Conservation (phyloP, 164 flowering plant species). For the Vitis cinerea region DNA sequence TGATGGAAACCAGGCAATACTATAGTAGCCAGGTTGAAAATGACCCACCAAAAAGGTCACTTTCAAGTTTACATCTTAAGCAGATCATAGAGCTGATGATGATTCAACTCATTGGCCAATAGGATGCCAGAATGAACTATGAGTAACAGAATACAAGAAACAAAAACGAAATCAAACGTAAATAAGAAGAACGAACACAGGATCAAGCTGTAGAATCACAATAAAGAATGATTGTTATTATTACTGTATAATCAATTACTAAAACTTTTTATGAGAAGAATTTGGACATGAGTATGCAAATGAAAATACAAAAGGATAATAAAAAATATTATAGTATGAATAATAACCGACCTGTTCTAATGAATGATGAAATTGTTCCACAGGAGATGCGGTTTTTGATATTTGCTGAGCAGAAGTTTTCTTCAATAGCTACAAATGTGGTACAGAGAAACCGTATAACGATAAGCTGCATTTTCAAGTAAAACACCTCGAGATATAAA, state of each 20-base stretch:
- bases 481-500: conserved; percentile 22
- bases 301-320: background rate
- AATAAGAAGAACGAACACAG: no score
- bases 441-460: conserved; percentile 35
- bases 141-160: no score
- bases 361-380: conserved; percentile 68
- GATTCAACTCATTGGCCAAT: no score
- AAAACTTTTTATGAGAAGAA: no score
- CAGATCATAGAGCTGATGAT: no score
- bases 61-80: no score
- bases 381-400: conserved; percentile 67
- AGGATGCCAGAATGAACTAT: no score
- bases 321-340: background rate
- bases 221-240: no score
- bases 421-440: conserved; percentile 73
- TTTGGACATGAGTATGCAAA: no score
- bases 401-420: conserved; percentile 74
- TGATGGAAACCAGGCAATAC: background rate
- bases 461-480: conserved; percentile 37
- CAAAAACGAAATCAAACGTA: no score
- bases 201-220: no score
- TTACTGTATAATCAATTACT: no score
- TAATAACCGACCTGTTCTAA: conserved; percentile 70
- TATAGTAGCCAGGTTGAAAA: background rate
- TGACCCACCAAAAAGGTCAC: background rate